These are phyloP conservation scores for Sphagnurus paluster DNA, from an alignment of 1,284 basidiomycete species.

Conservation along the genomic window DNA sequence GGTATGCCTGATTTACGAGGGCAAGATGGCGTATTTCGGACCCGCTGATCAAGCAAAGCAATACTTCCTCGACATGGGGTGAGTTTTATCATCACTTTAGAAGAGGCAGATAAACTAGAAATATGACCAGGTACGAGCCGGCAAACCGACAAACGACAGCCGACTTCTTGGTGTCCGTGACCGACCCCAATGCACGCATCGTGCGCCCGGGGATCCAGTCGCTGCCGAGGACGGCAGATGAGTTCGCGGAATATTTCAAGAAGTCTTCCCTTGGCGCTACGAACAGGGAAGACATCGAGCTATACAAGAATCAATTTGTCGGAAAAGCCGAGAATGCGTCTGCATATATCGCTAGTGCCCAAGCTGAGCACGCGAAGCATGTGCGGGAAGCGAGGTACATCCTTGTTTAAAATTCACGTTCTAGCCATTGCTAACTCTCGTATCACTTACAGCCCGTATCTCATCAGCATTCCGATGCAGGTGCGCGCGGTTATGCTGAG, in stretches of 20 bases:
- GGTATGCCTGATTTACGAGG: slow-evolving; percentile 10
- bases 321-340: slow-evolving; percentile 34
- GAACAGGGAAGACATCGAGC: slow-evolving; percentile 47
- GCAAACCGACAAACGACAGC: slow-evolving; percentile 39
- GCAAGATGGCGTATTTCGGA: slow-evolving; percentile 8
- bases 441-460: slow-evolving; percentile 51
- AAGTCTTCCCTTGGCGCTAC: slow-evolving; percentile 35
- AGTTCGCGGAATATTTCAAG: slow-evolving; percentile 57
- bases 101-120: not conserved
- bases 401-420: not conserved
- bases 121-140: slow-evolving; percentile 31
- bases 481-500: slow-evolving; percentile 65
- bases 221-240: slow-evolving; percentile 61
- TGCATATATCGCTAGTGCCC: slow-evolving; percentile 50
- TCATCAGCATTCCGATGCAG: slow-evolving; percentile 58
- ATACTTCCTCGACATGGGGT: too few relatives aligned
- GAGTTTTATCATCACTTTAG: too few relatives aligned
- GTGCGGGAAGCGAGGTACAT: slow-evolving; percentile 30
- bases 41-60: slow-evolving; percentile 8
- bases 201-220: slow-evolving; percentile 44
- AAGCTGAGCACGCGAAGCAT: slow-evolving; percentile 50
- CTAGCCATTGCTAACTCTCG: not conserved
- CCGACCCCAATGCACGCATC: slow-evolving; percentile 47
- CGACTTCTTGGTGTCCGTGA: slow-evolving; percentile 38
- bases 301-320: slow-evolving; percentile 41